Percentiles rank a stretch among this genome's conserved stretches.
phyloP scores from a whole-genome alignment of 495 filamentous ascomycete species.

The Penicillium lagena region DNA sequence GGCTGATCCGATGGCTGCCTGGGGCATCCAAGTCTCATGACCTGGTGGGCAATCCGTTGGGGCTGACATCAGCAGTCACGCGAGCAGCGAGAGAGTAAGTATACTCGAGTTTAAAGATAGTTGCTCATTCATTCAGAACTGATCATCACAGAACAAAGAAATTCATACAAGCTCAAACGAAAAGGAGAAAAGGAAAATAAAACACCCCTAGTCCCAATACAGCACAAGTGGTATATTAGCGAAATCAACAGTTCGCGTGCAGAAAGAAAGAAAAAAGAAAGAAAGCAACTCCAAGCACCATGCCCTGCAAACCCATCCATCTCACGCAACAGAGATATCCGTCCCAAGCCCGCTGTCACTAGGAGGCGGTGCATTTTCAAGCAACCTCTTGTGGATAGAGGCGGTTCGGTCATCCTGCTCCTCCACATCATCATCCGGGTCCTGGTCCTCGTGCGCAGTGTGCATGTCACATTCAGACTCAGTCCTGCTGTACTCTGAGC shows the following conservation, averaged over 20 bases:
- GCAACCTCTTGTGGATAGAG: conserved; percentile 2
- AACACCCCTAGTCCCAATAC: conserved; percentile 1
- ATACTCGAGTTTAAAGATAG: no score
- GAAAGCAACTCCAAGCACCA: conserved; percentile 9
- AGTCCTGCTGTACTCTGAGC: not conserved
- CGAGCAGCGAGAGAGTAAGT: no score
- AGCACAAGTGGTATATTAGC: conserved; percentile 23
- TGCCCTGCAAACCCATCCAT: conserved; percentile 3
- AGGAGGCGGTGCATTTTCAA: conserved; percentile 17
- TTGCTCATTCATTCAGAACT: conserved; percentile 2
- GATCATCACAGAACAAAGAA: conserved; percentile 8
- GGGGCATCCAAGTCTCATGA: not conserved
- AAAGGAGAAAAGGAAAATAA: not conserved
- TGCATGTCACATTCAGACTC: conserved; percentile 13
- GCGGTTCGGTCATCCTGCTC: conserved; percentile 1
- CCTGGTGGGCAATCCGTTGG: not conserved
- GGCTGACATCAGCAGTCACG: no score
- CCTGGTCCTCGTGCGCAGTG: conserved; percentile 8
- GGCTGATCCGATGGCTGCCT: not conserved
- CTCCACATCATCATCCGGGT: conserved; percentile 8
- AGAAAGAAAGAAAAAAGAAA: conserved; percentile 6
- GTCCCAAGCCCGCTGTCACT: conserved; percentile 40
- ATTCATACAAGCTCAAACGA: conserved; percentile 17
- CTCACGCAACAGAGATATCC: conserved; percentile 29
- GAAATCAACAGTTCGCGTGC: not conserved